Evolutionary conservation across 192 early-diverging fungal species (phyloP).

Genomic region (Podila epigama): DNA sequence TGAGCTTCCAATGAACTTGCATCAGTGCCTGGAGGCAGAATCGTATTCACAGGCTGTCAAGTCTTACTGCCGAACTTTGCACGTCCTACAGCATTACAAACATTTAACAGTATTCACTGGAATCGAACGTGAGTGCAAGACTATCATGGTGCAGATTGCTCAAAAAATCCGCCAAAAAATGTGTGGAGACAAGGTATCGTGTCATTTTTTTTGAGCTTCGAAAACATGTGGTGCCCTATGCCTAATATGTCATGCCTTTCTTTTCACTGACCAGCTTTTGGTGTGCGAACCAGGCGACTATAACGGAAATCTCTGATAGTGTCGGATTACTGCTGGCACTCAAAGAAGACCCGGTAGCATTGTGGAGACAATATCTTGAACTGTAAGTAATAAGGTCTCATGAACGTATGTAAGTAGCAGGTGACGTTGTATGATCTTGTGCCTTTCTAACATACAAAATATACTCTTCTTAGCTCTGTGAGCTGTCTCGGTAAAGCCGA

Average conservation of each 20-base stretch:
- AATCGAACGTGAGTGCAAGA: conserved; percentile 81
- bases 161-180: conserved; percentile 64
- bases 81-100: conserved; percentile 80
- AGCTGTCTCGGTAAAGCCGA: conserved; percentile 26
- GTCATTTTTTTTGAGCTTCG: not conserved
- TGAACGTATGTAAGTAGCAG: not conserved
- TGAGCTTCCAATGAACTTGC: conserved; percentile 81
- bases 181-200: conserved; percentile 34
- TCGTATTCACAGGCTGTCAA: conserved; percentile 79
- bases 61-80: conserved; percentile 73
- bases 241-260: not conserved
- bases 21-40: conserved; percentile 60
- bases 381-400: conserved; percentile 42
- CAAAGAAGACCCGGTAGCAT: conserved; percentile 48
- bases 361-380: conserved; percentile 55
- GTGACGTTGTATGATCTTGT: not conserved
- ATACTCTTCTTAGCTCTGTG: conserved; percentile 12
- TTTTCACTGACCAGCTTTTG: too few relatives aligned
- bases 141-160: conserved; percentile 78
- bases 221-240: not conserved
- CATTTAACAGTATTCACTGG: conserved; percentile 78
- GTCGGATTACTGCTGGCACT: conserved; percentile 54
- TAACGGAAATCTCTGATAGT: conserved; percentile 59
- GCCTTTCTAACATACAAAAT: not conserved
- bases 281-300: conserved; percentile 54